Evolutionary conservation across 169 alveolate species (phyloP).

Genomic region (Plasmodium berghei): DNA sequence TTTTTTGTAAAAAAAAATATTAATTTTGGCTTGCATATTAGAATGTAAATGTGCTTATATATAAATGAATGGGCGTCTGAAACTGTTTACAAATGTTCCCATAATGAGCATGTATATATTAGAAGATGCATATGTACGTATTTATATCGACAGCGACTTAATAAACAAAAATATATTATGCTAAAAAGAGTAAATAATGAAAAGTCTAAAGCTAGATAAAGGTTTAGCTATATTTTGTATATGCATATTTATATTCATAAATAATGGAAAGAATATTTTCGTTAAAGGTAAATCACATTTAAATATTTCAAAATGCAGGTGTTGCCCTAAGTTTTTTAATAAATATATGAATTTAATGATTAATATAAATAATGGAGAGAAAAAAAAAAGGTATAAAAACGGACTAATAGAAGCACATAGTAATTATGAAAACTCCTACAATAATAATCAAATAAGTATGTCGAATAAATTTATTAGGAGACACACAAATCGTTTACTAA

Average conservation of each 20-base stretch:
- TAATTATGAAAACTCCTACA: constrained; percentile 10
- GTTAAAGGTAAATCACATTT: neutral
- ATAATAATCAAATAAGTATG: neutral
- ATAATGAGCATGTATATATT: no score
- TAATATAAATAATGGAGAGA: constrained; percentile 7
- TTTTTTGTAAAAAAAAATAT: no score
- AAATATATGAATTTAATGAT: constrained; percentile 14
- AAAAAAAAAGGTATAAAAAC: constrained; percentile 7
- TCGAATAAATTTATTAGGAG: constrained; percentile 3
- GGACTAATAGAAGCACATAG: neutral
- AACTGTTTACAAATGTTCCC: no score
- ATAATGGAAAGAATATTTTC: neutral
- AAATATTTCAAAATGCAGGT: neutral
- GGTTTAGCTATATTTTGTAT: neutral
- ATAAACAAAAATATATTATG: neutral
- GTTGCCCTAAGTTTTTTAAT: neutral
- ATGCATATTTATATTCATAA: constrained; percentile 2
- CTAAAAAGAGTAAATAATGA: constrained; percentile 15
- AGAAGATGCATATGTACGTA: neutral
- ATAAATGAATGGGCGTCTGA: no score
- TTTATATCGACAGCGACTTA: neutral
- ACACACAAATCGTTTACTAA: constrained; percentile 22
- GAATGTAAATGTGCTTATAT: no score
- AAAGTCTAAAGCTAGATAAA: neutral
- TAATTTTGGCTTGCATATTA: no score